Conservation (phyloP, 2,329 filamentous ascomycete genomes). For the Aspergillus tamarii region DNA sequence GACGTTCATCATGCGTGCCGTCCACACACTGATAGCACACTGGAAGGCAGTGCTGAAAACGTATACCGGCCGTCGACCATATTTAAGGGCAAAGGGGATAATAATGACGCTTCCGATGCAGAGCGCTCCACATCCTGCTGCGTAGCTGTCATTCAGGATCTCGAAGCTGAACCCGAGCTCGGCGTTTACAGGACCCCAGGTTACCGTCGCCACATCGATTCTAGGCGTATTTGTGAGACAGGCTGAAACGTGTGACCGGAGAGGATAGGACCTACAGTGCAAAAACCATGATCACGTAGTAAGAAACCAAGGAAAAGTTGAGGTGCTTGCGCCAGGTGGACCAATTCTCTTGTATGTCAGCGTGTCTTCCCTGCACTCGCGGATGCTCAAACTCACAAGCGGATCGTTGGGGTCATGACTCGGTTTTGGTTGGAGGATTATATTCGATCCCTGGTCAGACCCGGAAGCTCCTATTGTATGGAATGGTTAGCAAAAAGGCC, state of each 20-base stretch:
- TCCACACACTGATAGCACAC: slow-evolving; percentile 46
- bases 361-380: background rate
- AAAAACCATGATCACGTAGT: background rate
- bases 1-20: slow-evolving; percentile 45
- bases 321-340: background rate
- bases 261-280: background rate
- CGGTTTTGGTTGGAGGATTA: background rate
- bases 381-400: background rate
- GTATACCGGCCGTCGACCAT: slow-evolving; percentile 51
- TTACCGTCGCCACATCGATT: slow-evolving; percentile 13
- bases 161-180: slow-evolving; percentile 49
- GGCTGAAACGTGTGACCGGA: background rate
- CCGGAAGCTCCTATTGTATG: too few relatives aligned
- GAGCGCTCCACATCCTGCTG: slow-evolving; percentile 47
- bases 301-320: background rate
- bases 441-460: background rate
- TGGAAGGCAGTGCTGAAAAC: slow-evolving; percentile 46
- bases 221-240: background rate
- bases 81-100: slow-evolving; percentile 52
- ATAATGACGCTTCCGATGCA: slow-evolving; percentile 48
- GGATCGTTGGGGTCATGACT: background rate
- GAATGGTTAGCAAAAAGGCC: background rate
- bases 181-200: slow-evolving; percentile 48
- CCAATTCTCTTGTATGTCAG: background rate
- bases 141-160: slow-evolving; percentile 51